Evolutionary conservation across 345 rosid genomes (phyloP), one percentile per base, ranked within the genome.

Genomic region (Eucalyptus urophylla): DNA sequence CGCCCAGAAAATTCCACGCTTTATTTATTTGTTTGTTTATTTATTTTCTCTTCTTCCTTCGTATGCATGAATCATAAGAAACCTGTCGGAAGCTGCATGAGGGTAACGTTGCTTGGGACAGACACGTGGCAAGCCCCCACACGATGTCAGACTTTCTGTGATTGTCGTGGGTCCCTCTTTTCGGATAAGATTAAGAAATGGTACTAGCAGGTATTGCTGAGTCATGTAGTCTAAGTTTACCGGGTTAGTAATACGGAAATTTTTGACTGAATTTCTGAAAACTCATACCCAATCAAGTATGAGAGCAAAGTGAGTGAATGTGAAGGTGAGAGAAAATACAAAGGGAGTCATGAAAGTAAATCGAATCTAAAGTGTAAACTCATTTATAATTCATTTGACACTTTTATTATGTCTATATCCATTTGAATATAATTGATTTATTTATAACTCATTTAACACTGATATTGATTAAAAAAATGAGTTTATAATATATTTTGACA

Each of bases 221-320:
- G 25, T 53, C 13, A 56, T 56, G 10, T 24, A 5, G 29, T 11
- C 62, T 11, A 24, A 56, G 3, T 56, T 56, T 56, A 56, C 29
- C 0, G 29, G 6, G 62, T 56, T 24, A 24, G 62, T 11, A 56
- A 19, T 8, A 19, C 11, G 5, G 25, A 53, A 19, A 7, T 53
- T 53, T 53, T 53, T 53, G 1, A 53, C 11, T 8, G 9, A 53
- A 53, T 53, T 1, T 53, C 24, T 2, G 11, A 19, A 53, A 53
- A 53, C 58, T 53, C 58, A 1, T 8, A 8, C 58, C 58, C 0
- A 8, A 7, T 3, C 10, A 53, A 9, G 56, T 19, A 0, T 8
- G 58, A 53, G 10, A 0, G 24, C 56, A 53, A 8, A 53, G 2
- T 4, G 25, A 21, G 58, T 8, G 4, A 53, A 53, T 53, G 56